phyloP scores from a whole-genome alignment of 1,284 basidiomycete species.

The Volvariella volvacea region DNA sequence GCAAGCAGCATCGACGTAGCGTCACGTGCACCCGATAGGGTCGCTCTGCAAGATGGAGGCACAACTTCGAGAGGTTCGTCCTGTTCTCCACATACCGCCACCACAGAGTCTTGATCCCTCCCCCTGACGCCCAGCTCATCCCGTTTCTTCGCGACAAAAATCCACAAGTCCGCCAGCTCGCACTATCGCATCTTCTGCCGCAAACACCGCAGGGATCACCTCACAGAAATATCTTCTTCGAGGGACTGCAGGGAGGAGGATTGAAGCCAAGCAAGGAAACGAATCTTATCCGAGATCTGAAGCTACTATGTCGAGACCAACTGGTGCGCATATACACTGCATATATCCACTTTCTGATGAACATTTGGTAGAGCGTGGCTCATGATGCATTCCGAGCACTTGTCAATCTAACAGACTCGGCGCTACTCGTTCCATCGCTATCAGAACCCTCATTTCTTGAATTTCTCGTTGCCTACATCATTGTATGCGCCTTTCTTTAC shows the following conservation, averaged over 20 bases:
- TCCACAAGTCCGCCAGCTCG: conserved; percentile 82
- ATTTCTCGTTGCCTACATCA: conserved; percentile 88
- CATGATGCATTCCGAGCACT: conserved; percentile 95
- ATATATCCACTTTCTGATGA: conserved; percentile 2
- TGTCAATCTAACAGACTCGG: conserved; percentile 89
- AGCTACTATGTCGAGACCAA: conserved; percentile 82
- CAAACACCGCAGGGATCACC: conserved; percentile 73
- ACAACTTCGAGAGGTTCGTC: conserved; percentile 53
- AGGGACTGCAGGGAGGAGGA: conserved; percentile 47
- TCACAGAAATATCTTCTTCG: conserved; percentile 71
- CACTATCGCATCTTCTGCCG: conserved; percentile 76
- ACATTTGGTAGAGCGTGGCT: conserved; percentile 62
- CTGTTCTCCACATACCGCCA: conserved; percentile 7
- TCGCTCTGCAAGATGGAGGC: conserved; percentile 37
- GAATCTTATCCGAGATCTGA: conserved; percentile 70
- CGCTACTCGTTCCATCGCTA: conserved; percentile 63
- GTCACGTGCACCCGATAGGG: conserved; percentile 23
- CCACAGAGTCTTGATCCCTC: too few relatives aligned
- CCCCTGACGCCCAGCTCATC: conserved; percentile 49
- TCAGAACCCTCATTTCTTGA: conserved; percentile 72
- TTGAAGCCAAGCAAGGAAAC: conserved; percentile 58
- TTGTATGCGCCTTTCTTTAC: conserved; percentile 50
- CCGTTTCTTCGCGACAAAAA: conserved; percentile 85
- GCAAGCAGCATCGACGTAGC: conserved; percentile 6
- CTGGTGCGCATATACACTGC: conserved; percentile 37